Evolutionary conservation across 345 rosid genomes (phyloP), one percentile per base, ranked within the genome.

Genomic region (Aegle marmelos): DNA sequence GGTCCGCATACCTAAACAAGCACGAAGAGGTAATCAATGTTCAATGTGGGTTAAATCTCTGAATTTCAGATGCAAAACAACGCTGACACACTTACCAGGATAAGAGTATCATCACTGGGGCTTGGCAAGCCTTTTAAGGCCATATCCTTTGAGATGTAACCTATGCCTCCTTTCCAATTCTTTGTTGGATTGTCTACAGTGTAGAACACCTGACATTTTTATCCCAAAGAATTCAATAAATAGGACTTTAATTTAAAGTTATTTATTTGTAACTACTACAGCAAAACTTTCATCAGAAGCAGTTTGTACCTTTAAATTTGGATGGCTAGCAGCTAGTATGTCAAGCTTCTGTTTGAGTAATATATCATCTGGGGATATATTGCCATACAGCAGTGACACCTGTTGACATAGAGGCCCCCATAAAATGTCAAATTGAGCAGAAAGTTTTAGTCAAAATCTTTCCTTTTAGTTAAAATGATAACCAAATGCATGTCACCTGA

Each of bases 291-390:
- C 9, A 58, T 67, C 17, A 7, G 21, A 72, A 81, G 67, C 22
- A 77, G 31, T 70, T 28, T 41, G 13, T 73, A 93, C 98, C 98
- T 93, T 93, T 68, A 95, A 82, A 84, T 95, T 95, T 70, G 98
- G 98, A 83, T 92, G 87, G 83, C 82, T 85, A 64, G 92, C 86
- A 70, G 93, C 93, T 82, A 95, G 98, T 33, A 76, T 73, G 85
- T 95, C 98, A 63, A 95, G 95, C 87, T 92, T 93, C 85, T 95
- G 94, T 82, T 93, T 90, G 50, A 95, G 93, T 68, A 95, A 84
- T 75, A 95, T 93, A 80, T 95, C 98, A 87, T 93, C 98, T 24
- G 98, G 93, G 28, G 98, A 95, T 79, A 95, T 86, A 90, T 95
- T 95, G 73, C 89, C 98, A 85, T 92, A 95, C 24, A 95, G 79